These are phyloP conservation scores for Fonsecaea pugnacius DNA, from an alignment of 2,329 filamentous ascomycete genomes.

Conservation along the genomic window DNA sequence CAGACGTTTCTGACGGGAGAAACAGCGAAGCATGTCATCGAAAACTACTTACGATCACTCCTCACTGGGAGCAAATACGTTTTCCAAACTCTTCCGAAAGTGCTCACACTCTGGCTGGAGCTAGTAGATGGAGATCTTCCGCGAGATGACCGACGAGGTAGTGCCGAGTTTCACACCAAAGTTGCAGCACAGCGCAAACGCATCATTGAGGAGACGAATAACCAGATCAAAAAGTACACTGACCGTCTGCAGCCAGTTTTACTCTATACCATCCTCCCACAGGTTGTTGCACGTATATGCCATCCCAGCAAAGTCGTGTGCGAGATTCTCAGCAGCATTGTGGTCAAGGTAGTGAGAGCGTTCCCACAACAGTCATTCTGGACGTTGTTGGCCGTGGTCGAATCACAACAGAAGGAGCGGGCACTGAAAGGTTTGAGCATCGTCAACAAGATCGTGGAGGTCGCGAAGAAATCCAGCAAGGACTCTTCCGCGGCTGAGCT, in stretches of 20 bases:
- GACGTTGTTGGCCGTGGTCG: constrained; percentile 85
- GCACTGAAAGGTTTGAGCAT: constrained; percentile 56
- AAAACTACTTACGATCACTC: constrained; percentile 88
- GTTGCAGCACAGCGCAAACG: constrained; percentile 60
- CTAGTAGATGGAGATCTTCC: constrained; percentile 74
- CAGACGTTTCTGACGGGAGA: constrained; percentile 80
- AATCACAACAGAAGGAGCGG: constrained; percentile 75
- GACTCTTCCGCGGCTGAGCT: constrained; percentile 60
- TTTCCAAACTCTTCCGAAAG: constrained; percentile 88
- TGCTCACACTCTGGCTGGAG: constrained; percentile 93
- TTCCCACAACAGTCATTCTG: constrained; percentile 91
- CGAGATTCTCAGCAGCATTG: constrained; percentile 75
- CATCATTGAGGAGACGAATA: constrained; percentile 71
- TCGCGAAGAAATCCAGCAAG: constrained; percentile 52
- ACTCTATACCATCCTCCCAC: constrained; percentile 72
- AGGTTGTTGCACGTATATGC: constrained; percentile 93
- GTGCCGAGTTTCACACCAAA: constrained; percentile 54
- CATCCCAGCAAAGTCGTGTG: constrained; percentile 81
- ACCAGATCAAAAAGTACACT: constrained; percentile 79
- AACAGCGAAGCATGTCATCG: constrained; percentile 82
- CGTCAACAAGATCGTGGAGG: constrained; percentile 47
- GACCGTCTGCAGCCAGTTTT: constrained; percentile 53
- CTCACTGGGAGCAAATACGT: constrained; percentile 92
- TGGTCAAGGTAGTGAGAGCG: constrained; percentile 80
- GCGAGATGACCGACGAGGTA: constrained; percentile 56